Conservation (phyloP, 352 stramenopile species). For the Globisporangium alternatum region DNA sequence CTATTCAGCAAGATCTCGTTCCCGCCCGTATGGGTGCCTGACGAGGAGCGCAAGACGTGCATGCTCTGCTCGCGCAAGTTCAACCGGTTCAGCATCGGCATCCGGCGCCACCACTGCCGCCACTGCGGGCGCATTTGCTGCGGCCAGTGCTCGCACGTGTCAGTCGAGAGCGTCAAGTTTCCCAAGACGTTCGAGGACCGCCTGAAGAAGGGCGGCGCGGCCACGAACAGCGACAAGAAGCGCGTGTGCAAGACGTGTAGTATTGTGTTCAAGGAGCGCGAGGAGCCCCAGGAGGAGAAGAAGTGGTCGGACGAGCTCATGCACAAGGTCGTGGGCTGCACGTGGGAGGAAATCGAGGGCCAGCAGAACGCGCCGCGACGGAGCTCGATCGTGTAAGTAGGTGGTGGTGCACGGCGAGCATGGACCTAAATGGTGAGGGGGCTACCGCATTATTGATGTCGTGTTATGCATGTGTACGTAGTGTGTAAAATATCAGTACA, state of each 20-base stretch:
- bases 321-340: conserved; percentile 47
- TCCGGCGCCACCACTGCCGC: conserved; percentile 82
- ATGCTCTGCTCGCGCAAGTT: conserved; percentile 84
- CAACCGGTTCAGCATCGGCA: conserved; percentile 49
- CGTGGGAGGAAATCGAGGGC: conserved; percentile 64
- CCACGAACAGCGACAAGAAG: conserved; percentile 46
- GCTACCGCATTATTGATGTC: not conserved
- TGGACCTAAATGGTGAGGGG: not conserved
- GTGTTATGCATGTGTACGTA: conserved; percentile 1
- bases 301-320: conserved; percentile 63
- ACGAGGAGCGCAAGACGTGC: conserved; percentile 67
- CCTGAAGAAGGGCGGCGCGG: conserved; percentile 31
- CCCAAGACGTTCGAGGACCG: conserved; percentile 48
- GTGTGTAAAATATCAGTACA: conserved; percentile 10
- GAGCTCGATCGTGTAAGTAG: conserved; percentile 27
- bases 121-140: conserved; percentile 83
- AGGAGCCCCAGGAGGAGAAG: conserved; percentile 40
- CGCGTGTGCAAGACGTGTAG: conserved; percentile 77
- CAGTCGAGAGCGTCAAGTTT: conserved; percentile 69
- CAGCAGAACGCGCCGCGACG: conserved; percentile 30
- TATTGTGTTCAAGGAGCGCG: conserved; percentile 70
- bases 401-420: no score
- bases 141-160: conserved; percentile 71
- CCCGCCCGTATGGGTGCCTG: conserved; percentile 78
- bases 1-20: conserved; percentile 74